A percentile compares a stretch with the other conserved stretches of the same genome.
phyloP scores from a whole-genome alignment of 2,329 filamentous ascomycete genomes.

The Colletotrichum tropicale region DNA sequence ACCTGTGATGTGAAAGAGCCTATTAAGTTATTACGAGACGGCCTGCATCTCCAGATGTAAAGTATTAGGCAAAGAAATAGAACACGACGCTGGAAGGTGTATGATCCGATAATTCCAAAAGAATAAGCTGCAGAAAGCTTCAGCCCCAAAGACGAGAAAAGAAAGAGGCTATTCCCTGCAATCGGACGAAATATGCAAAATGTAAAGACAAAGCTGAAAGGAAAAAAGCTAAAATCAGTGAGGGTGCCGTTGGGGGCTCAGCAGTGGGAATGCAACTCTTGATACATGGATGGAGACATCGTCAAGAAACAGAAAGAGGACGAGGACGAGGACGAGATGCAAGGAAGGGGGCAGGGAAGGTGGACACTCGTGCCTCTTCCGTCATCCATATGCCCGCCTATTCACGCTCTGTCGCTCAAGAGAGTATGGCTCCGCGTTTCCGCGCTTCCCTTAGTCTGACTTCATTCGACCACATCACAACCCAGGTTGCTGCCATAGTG shows the following conservation, averaged over 20 bases:
- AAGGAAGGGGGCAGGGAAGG: not conserved
- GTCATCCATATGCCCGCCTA: not conserved
- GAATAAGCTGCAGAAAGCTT: not conserved
- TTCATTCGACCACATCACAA: constrained; percentile 7
- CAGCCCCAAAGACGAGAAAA: constrained; percentile 10
- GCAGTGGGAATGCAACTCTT: constrained; percentile 8
- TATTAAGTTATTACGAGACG: constrained; percentile 21
- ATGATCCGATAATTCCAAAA: not conserved
- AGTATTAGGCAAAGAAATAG: not conserved
- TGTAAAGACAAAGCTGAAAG: constrained; percentile 11
- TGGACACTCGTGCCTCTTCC: not conserved
- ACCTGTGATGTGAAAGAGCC: not conserved
- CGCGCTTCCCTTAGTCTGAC: constrained; percentile 1
- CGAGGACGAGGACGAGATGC: not conserved
- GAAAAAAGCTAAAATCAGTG: not conserved
- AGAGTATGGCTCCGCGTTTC: not conserved
- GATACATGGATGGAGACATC: constrained; percentile 11
- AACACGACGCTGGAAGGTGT: not conserved
- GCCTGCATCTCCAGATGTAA: constrained; percentile 5
- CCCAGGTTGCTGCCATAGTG: not conserved
- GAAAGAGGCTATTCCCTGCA: constrained; percentile 10
- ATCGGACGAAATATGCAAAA: not conserved
- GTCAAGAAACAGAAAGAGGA: not conserved
- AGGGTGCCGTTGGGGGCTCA: constrained; percentile 4
- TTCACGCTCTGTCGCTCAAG: not conserved